Evolutionary conservation across 345 rosid genomes (phyloP), one percentile per base, ranked within the genome.

Genomic region (Gossypium anomalum): DNA sequence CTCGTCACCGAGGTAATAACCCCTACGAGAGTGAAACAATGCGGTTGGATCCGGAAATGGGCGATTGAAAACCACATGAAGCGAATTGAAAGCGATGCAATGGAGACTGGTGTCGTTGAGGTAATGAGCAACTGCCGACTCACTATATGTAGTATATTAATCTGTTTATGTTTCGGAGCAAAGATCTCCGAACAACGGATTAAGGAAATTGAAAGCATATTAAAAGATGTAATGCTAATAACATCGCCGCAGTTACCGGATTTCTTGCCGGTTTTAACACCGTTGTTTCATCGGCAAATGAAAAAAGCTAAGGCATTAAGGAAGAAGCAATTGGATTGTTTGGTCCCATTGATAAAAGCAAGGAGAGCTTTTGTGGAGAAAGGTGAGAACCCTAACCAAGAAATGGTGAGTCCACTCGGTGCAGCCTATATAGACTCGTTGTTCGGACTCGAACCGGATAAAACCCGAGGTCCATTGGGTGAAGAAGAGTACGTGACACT

Each of bases 391-490:
- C 79, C 84, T 49, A 76, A 77, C 14, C 66, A 79, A 12, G 90
- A 87, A 61, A 92, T 95, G 98, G 92, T 85, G 75, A 95, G 99
- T 80, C 94, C 89, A 0, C 81, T 89, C 0, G 99, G 99, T 20
- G 98, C 99, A 0, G 99, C 99, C 7, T 95, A 93, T 12, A 85
- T 93, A 8, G 99, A 95, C 72, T 93, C 99, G 3, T 79, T 95
- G 70, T 88, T 90, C 29, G 59, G 76, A 70, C 83, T 95, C 1
- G 76, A 89, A 14, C 83, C 81, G 0, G 84, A 84, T 34, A 34
- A 34, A 19, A 84, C 88, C 2, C 78, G 94, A 19, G 89, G 86
- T 2, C 79, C 70, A 17, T 77, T 93, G 3, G 74, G 90, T 2
- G 97, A 91, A 1, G 90, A 91, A 67, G 99, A 95, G 86, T 86